Evolutionary conservation across 2,329 filamentous ascomycete species (phyloP).

Genomic region (Blastomyces emzantsi): DNA sequence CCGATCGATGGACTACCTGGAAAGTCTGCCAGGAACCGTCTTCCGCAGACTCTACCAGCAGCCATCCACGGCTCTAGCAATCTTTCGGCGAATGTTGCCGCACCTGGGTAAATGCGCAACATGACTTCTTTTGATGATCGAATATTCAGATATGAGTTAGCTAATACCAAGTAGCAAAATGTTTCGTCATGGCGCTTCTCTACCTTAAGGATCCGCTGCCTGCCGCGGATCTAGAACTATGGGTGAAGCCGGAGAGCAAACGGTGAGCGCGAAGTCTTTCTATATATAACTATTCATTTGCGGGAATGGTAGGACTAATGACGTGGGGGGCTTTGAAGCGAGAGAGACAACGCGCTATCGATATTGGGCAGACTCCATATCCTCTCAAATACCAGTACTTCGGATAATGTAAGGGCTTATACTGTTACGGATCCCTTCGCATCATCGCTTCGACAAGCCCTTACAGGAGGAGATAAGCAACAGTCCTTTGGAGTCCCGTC

Average conservation of each 20-base stretch:
- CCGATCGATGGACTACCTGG: conserved; percentile 77
- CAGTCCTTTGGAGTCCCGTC: conserved; percentile 88
- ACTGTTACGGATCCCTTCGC: conserved; percentile 74
- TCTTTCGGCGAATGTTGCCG: conserved; percentile 95
- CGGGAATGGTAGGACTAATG: conserved; percentile 16
- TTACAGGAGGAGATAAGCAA: conserved; percentile 78
- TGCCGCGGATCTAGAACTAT: conserved; percentile 71
- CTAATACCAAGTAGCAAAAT: conserved; percentile 58
- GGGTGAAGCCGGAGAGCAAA: conserved; percentile 64
- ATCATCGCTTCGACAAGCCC: conserved; percentile 69
- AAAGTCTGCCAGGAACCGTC: conserved; percentile 79
- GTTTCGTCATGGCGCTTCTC: conserved; percentile 88
- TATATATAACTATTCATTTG: conserved; percentile 33
- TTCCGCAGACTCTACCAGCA: conserved; percentile 91
- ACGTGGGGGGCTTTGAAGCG: conserved; percentile 37
- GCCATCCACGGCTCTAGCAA: conserved; percentile 87
- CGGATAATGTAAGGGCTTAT: conserved; percentile 58
- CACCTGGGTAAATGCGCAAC: conserved; percentile 56
- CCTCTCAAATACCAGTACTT: conserved; percentile 54
- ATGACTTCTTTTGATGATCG: neutral
- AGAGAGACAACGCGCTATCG: conserved; percentile 74
- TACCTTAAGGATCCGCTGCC: conserved; percentile 78
- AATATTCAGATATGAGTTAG: conserved; percentile 9
- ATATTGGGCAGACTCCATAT: conserved; percentile 83
- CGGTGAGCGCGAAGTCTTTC: conserved; percentile 33